phyloP scores from a whole-genome alignment of 768 basidiomycete genomes.

The Auriscalpium vulgare region DNA sequence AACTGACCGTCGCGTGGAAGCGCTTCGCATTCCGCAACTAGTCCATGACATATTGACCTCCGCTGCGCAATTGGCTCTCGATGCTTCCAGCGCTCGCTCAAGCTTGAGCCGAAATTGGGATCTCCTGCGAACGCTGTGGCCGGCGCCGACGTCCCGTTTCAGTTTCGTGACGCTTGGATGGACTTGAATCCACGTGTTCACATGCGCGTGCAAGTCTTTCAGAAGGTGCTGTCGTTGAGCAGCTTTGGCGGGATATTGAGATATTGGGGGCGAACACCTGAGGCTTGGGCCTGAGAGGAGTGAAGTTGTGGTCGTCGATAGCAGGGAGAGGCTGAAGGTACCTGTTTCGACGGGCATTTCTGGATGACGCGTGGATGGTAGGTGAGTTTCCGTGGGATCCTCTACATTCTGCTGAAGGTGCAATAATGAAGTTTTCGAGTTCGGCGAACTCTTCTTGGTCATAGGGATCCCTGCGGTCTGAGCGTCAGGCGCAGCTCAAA shows the following conservation, averaged over 20 bases:
- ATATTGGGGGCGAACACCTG: slow-evolving; percentile 61
- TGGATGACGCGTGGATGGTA: slow-evolving; percentile 88
- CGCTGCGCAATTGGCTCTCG: slow-evolving; percentile 83
- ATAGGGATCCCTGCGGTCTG: slow-evolving; percentile 70
- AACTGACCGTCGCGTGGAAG: slow-evolving; percentile 94
- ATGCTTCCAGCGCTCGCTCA: slow-evolving; percentile 90
- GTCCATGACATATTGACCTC: slow-evolving; percentile 91
- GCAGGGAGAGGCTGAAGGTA: neutral
- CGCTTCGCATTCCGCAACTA: slow-evolving; percentile 93
- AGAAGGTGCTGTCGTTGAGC: slow-evolving; percentile 85
- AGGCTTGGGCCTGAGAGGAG: slow-evolving; percentile 33
- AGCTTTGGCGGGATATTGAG: slow-evolving; percentile 63
- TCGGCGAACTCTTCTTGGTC: slow-evolving; percentile 99
- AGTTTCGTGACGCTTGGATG: slow-evolving; percentile 96
- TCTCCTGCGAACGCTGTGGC: slow-evolving; percentile 97
- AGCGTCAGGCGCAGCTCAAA: neutral
- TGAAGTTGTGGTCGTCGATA: neutral
- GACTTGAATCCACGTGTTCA: slow-evolving; percentile 98
- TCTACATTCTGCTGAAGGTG: slow-evolving; percentile 99
- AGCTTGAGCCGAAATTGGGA: slow-evolving; percentile 96
- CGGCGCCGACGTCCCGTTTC: slow-evolving; percentile 80
- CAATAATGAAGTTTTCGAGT: slow-evolving; percentile 86
- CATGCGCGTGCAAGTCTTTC: slow-evolving; percentile 86
- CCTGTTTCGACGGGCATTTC: slow-evolving; percentile 74
- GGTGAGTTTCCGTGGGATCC: slow-evolving; percentile 93